A percentile compares a stretch with the other conserved stretches of the same genome.
phyloP scores from a whole-genome alignment of 192 early-diverging fungal genomes.

The Coemansia brasiliensis region DNA sequence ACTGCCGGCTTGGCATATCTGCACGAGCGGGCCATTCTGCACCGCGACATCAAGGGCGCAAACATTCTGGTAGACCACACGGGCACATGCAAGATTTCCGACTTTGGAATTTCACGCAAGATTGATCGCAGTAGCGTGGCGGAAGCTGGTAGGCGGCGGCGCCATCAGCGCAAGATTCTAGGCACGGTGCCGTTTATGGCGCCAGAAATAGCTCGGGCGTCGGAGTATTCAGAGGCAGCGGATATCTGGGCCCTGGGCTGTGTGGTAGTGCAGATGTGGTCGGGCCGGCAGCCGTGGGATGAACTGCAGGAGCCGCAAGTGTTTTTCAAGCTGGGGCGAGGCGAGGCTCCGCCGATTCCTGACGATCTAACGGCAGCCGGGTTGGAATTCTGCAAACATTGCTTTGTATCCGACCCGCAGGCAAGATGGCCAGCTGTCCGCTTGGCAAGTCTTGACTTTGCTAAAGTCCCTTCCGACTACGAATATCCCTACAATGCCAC shows the following conservation, averaged over 20 bases:
- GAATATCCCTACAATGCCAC: constrained; percentile 28
- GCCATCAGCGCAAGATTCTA: constrained; percentile 48
- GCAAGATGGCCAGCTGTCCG: constrained; percentile 74
- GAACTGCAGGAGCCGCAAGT: constrained; percentile 57
- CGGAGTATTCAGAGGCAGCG: constrained; percentile 85
- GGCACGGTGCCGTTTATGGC: constrained; percentile 95
- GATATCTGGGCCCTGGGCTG: constrained; percentile 93
- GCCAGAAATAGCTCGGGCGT: constrained; percentile 82
- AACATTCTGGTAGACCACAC: constrained; percentile 77
- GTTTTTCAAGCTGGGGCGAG: constrained; percentile 75
- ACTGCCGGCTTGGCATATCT: constrained; percentile 82
- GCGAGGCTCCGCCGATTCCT: constrained; percentile 81
- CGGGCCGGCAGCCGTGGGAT: constrained; percentile 77
- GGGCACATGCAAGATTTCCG: constrained; percentile 92
- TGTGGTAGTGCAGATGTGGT: constrained; percentile 93
- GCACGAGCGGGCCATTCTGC: constrained; percentile 72
- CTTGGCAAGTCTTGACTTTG: constrained; percentile 74
- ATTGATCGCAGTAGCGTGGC: constrained; percentile 38
- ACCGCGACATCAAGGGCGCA: constrained; percentile 81
- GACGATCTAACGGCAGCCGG: constrained; percentile 66
- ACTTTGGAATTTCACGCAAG: constrained; percentile 93
- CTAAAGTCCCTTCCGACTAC: constrained; percentile 49
- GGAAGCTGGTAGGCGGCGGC: constrained; percentile 28
- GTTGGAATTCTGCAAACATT: constrained; percentile 69
- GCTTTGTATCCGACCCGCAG: constrained; percentile 79